These are phyloP conservation scores for Trypanosoma boissoni DNA, from an alignment of 208 protist genomes.

Conservation along the genomic window DNA sequence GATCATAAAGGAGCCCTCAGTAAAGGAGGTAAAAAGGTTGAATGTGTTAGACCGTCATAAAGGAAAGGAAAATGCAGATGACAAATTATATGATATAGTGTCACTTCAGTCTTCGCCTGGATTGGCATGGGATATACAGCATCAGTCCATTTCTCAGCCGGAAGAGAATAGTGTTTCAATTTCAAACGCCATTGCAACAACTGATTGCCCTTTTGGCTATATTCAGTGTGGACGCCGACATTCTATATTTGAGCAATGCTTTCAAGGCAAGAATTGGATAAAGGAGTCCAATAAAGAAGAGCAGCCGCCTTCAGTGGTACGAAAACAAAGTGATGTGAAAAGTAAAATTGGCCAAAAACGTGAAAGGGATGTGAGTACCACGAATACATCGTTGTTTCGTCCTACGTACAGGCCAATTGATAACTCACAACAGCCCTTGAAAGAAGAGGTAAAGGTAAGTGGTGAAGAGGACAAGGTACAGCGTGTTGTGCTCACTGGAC, in stretches of 20 bases:
- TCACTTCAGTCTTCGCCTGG: too few relatives aligned
- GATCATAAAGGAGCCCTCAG: too few relatives aligned
- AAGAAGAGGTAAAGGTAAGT: neutral
- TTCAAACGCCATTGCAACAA: too few relatives aligned
- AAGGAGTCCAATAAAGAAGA: conserved; percentile 1
- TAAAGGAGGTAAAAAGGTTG: too few relatives aligned
- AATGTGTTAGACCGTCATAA: too few relatives aligned
- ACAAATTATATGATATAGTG: too few relatives aligned
- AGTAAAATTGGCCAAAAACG: neutral
- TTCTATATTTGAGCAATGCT: conserved; percentile 67
- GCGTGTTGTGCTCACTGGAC: neutral
- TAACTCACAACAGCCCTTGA: too few relatives aligned
- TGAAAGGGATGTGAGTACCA: neutral
- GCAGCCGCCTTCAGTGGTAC: neutral
- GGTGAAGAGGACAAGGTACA: neutral
- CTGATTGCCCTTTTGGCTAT: conserved; percentile 52
- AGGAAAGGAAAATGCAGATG: too few relatives aligned
- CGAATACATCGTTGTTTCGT: neutral
- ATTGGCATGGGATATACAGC: too few relatives aligned
- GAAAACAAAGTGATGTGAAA: too few relatives aligned
- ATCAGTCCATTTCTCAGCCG: too few relatives aligned
- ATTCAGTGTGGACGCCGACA: conserved; percentile 48
- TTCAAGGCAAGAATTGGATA: conserved; percentile 43
- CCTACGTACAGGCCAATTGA: neutral
- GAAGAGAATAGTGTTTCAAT: too few relatives aligned